Evolutionary conservation across 352 stramenopile species (phyloP), one percentile per base, ranked within the genome.

Genomic region (Blastocystis sp.): DNA sequence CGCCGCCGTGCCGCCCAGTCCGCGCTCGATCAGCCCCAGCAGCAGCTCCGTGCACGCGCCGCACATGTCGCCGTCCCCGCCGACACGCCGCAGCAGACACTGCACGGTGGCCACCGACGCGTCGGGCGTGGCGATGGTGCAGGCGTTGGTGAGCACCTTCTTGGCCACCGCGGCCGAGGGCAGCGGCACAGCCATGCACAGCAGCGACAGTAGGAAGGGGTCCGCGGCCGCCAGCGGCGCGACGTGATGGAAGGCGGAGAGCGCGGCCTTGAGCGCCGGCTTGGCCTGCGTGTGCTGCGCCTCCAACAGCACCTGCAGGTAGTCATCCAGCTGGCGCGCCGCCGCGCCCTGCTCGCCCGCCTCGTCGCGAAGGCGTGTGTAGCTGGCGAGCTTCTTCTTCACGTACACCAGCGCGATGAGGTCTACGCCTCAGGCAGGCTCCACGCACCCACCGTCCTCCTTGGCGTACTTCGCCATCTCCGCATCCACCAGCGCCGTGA

Each of bases 161-260:
- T 68, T 42, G 3, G 74, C 45, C 6, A 84, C 69, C 14, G n/a
- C n/a, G 34, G 38, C 3, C 11, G 74, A 70, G 17, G 57, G 57
- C 34, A 84, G 60, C 7, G 74, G 74, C 24, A 84, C 2, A 0
- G 74, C 17, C 17, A 28, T 7, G 48, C 74, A 84, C 1, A 84
- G 2, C 11, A 69, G 19, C 24, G 74, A 59, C 54, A 68, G 48
- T 0, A 84, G 57, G 57, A 84, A 63, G n/a, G 74, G 69, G 38
- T 52, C 19, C n/a, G 3, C 42, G n/a, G 66, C 28, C 9, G 48
- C 45, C 2, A 54, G 14, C 24, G 57, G 48, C 6, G 69, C 52
- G 14, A 69, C 43, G 43, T 70, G 74, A 84, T 84, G 74, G 21
- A 84, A 43, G 21, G 28, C 34, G 0, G 74, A 70, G 6, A 84